Base-by-base conservation (phyloP, 768 basidiomycete genomes). In the Hericium alpestre region DNA sequence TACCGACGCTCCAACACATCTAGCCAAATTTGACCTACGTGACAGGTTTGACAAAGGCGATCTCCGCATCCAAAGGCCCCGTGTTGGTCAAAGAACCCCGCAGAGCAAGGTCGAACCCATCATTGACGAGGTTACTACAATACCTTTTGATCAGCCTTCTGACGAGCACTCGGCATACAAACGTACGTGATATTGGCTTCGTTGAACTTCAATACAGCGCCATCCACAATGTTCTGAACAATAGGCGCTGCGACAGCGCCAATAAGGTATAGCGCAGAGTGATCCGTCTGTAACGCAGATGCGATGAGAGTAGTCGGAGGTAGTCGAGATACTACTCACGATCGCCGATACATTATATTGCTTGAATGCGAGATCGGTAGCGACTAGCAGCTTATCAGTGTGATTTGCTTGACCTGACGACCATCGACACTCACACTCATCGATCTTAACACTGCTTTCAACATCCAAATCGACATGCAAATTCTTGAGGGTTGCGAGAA, bases 181-280 rank as follows among this genome's bases (percentile, higher is more conserved):
- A 27, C 74, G 3, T 64, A 79, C 78, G 76, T 79, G 62, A 88
- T 83, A 55, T 81, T 79, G 2, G 81, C 86, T 48, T 74, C 71
- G 32, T 64, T 73, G 66, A 87, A 87, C 8, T 72, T 70, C 51
- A 88, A 65, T 5, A 72, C 59, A 0, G 86, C 74, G 18, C 72
- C 73, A 50, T 82, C 76, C 23, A 88, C 85, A 15, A 89, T 74
- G 61, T 75, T 72, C 67, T 87, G 86, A 2, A 82, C 78, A 27
- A 84, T 71, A 13, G 86, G 83, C 16, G 76, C 81, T 43, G 84
- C 82, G 32, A 87, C 83, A 3, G 79, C 83, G n/a, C 84, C 83
- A 41, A 87, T 82, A 52, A 87, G 74, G 69, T 79, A 86, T 23
- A 89, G 69, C 0, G 76, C 79, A 2, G 81, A 81, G 59, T 75